phyloP scores from a whole-genome alignment of 805 yeast species.

The Lachancea sp. region DNA sequence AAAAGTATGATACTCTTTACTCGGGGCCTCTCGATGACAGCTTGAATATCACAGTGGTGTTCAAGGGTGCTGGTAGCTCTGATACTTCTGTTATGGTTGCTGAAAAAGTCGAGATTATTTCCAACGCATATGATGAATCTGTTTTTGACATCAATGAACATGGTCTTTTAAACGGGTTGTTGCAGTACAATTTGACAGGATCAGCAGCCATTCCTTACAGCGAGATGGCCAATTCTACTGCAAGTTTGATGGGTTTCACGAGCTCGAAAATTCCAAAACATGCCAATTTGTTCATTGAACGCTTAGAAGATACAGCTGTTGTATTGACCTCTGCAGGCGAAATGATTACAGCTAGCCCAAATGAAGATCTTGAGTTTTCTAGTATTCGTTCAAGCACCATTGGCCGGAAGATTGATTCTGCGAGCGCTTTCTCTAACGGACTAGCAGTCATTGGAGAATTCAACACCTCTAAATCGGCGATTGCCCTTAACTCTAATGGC shows the following conservation, averaged over 20 bases:
- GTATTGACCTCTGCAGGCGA: constrained; percentile 43
- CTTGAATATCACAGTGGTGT: constrained; percentile 40
- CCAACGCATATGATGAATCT: constrained; percentile 40
- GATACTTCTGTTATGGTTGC: constrained; percentile 57
- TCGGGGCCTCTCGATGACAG: constrained; percentile 56
- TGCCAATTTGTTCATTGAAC: constrained; percentile 18
- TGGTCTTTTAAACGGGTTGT: constrained; percentile 56
- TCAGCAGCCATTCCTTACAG: constrained; percentile 37
- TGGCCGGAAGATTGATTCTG: constrained; percentile 8
- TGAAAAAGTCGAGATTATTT: constrained; percentile 50
- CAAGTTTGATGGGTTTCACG: constrained; percentile 40
- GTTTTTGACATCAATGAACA: neutral
- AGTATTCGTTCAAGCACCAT: constrained; percentile 7
- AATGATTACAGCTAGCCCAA: constrained; percentile 32
- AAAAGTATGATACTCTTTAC: constrained; percentile 74
- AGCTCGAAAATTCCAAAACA: constrained; percentile 26
- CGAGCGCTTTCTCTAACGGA: constrained; percentile 21
- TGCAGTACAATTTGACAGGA: constrained; percentile 72
- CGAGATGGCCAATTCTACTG: constrained; percentile 22
- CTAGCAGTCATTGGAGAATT: constrained; percentile 32
- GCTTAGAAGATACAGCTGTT: constrained; percentile 38
- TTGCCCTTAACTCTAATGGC: constrained; percentile 16
- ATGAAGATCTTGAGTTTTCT: constrained; percentile 9
- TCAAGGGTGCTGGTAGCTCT: constrained; percentile 31
- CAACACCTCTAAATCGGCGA: constrained; percentile 16